Evolutionary conservation across 352 stramenopile species (phyloP).

Genomic region (Globisporangium echinulatum): DNA sequence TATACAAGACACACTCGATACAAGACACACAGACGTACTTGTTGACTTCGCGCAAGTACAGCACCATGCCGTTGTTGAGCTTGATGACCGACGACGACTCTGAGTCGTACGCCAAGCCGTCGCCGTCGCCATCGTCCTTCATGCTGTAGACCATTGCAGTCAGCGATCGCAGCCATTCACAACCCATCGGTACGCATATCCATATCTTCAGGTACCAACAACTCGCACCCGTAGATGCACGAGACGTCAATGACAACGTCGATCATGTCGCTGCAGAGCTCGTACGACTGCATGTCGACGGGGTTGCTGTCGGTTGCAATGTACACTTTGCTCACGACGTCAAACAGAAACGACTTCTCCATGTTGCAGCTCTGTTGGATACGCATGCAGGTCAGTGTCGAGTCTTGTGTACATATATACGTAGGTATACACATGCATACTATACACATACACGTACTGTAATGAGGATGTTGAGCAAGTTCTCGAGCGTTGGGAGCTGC

Average conservation of each 20-base stretch:
- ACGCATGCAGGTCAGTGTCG: too few relatives aligned
- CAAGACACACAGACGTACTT: slow-evolving; percentile 41
- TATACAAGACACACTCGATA: neutral
- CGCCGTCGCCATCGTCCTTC: slow-evolving; percentile 88
- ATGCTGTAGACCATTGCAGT: slow-evolving; percentile 31
- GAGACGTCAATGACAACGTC: slow-evolving; percentile 99
- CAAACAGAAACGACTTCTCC: slow-evolving; percentile 98
- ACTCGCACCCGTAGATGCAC: slow-evolving; percentile 93
- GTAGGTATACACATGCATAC: too few relatives aligned
- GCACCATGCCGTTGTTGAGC: slow-evolving; percentile 96
- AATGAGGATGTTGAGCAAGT: slow-evolving; percentile 97
- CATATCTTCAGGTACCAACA: too few relatives aligned
- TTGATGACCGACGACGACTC: slow-evolving; percentile 96
- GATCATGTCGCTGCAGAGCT: slow-evolving; percentile 99
- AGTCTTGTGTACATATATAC: too few relatives aligned
- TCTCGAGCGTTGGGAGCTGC: slow-evolving; percentile 95
- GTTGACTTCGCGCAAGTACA: slow-evolving; percentile 92
- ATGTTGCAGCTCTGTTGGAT: slow-evolving; percentile 91
- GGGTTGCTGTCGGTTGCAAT: slow-evolving; percentile 98
- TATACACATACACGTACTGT: slow-evolving; percentile 28
- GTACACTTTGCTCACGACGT: slow-evolving; percentile 99
- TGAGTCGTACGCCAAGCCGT: slow-evolving; percentile 93
- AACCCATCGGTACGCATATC: slow-evolving; percentile 15
- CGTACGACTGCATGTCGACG: slow-evolving; percentile 97
- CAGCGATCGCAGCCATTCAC: neutral